These are phyloP conservation scores for Nemania abortiva DNA, from an alignment of 2,329 filamentous ascomycete species.

Conservation along the genomic window DNA sequence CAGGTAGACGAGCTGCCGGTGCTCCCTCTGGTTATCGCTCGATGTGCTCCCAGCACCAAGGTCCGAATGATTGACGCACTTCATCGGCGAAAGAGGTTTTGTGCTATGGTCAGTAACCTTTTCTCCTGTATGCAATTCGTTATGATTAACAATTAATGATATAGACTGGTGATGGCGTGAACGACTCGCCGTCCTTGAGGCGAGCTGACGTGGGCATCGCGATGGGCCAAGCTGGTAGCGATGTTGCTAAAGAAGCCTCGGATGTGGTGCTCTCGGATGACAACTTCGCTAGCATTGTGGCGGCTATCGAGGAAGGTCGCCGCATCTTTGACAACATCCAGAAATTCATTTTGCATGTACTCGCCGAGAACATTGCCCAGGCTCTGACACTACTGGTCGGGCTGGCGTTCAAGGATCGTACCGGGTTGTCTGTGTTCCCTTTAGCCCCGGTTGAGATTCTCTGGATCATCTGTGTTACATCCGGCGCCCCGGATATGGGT, in stretches of 20 bases:
- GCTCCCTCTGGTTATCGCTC: constrained; percentile 75
- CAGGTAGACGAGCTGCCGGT: constrained; percentile 74
- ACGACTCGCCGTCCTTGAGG: constrained; percentile 78
- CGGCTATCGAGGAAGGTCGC: constrained; percentile 77
- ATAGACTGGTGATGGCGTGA: constrained; percentile 78
- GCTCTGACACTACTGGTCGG: constrained; percentile 77
- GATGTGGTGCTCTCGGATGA: constrained; percentile 79
- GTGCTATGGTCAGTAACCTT: constrained; percentile 67
- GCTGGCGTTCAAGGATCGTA: constrained; percentile 76
- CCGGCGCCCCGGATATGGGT: constrained; percentile 80
- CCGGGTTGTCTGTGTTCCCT: constrained; percentile 76
- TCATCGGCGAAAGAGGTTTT: constrained; percentile 73
- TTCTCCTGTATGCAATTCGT: constrained; percentile 51
- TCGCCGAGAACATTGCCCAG: constrained; percentile 78
- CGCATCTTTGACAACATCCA: constrained; percentile 82
- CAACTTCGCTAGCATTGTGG: constrained; percentile 79
- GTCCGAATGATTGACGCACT: constrained; percentile 80
- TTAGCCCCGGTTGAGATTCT: constrained; percentile 81
- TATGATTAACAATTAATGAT: constrained; percentile 1
- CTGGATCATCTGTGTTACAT: constrained; percentile 86
- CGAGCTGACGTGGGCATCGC: constrained; percentile 78
- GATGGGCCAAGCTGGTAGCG: constrained; percentile 70
- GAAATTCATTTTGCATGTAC: constrained; percentile 77
- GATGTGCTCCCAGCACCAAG: constrained; percentile 77
- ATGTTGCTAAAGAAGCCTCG: constrained; percentile 73